Evolutionary conservation across 176 grass and related monocot species (phyloP).

Genomic region (Oropetium thomaeum): DNA sequence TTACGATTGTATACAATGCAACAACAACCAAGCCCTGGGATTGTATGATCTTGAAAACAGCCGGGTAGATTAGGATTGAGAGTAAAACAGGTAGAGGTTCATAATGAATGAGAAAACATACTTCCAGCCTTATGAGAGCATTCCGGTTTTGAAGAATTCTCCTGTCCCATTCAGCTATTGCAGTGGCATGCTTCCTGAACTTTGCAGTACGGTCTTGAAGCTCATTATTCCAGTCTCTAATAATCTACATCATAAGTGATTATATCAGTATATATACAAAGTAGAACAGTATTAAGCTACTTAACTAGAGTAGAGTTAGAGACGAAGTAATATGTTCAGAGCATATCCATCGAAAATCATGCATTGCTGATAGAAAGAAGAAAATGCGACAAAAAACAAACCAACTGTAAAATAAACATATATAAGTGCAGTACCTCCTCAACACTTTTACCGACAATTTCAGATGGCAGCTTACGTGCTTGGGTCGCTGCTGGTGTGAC

Average conservation of each 20-base stretch:
- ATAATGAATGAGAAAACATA: constrained; percentile 11
- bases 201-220: constrained; percentile 93
- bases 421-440: constrained; percentile 62
- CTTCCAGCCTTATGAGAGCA: constrained; percentile 98
- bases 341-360: not conserved
- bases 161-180: constrained; percentile 94
- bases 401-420: not conserved
- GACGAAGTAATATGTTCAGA: constrained; percentile 13
- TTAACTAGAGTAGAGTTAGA: too few relatives aligned
- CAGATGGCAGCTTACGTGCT: constrained; percentile 81
- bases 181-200: constrained; percentile 88
- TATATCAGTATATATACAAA: constrained; percentile 20
- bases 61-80: not conserved
- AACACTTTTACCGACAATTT: constrained; percentile 90
- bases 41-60: not conserved
- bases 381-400: not conserved
- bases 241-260: constrained; percentile 58
- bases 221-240: constrained; percentile 97
- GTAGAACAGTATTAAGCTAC: not conserved
- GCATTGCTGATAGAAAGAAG: not conserved
- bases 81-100: not conserved
- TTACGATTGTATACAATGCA: too few relatives aligned
- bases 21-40: too few relatives aligned
- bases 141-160: constrained; percentile 97
- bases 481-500: constrained; percentile 52